These are phyloP conservation scores for Tinospora cordifolia DNA, from an alignment of 164 flowering plant genomes.

Conservation along the genomic window DNA sequence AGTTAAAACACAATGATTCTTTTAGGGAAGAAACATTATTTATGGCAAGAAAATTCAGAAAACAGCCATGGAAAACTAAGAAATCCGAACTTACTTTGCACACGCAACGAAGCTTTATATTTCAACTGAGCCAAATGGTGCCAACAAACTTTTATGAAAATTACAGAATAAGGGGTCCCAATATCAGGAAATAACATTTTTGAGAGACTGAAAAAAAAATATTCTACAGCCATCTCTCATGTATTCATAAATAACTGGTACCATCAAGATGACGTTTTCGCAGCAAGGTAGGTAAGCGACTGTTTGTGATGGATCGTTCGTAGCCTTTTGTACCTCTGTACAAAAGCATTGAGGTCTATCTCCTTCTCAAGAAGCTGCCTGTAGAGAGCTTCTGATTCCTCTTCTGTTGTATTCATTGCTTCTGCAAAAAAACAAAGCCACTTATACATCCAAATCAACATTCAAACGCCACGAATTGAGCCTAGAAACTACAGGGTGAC, in stretches of 20 bases:
- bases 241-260: slow-evolving; percentile 1
- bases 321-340: slow-evolving; percentile 74
- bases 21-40: no score
- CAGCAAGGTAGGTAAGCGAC: slow-evolving; percentile 71
- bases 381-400: slow-evolving; percentile 77
- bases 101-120: not conserved
- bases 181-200: slow-evolving; percentile 3
- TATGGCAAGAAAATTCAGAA: no score
- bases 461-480: not conserved
- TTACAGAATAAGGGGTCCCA: not conserved
- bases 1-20: no score
- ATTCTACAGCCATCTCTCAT: not conserved
- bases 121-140: not conserved
- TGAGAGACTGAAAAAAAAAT: not conserved
- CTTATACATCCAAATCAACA: not conserved
- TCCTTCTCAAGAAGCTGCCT: slow-evolving; percentile 60
- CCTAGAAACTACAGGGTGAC: no score
- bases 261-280: slow-evolving; percentile 45
- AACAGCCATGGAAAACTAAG: no score
- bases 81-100: no score
- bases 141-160: not conserved
- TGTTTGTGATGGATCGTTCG: slow-evolving; percentile 57
- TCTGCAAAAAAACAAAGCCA: slow-evolving; percentile 39
- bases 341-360: slow-evolving; percentile 54
- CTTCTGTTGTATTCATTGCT: slow-evolving; percentile 58